Conservation (phyloP, 495 filamentous ascomycete species). For the Aspergillus cavernicola region DNA sequence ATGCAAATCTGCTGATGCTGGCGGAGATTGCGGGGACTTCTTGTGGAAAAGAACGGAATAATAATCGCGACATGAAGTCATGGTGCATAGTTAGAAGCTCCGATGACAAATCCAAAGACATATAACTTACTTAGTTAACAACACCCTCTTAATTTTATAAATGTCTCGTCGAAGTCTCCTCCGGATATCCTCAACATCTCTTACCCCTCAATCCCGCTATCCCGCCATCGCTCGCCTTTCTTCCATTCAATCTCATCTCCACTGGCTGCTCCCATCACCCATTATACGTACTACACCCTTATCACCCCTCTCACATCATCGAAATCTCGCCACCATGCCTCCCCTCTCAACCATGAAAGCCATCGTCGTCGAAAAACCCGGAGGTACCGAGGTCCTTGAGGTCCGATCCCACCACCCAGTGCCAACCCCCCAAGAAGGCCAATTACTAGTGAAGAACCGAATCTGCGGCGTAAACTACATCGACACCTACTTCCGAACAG, state of each 20-base stretch:
- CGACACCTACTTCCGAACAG: slow-evolving; percentile 82
- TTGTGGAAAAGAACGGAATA: neutral
- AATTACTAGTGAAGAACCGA: slow-evolving; percentile 83
- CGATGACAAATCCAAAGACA: neutral
- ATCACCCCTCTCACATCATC: slow-evolving; percentile 17
- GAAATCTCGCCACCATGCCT: slow-evolving; percentile 32
- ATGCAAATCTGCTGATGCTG: neutral
- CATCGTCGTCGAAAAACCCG: slow-evolving; percentile 68
- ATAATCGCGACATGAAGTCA: neutral
- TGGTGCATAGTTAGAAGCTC: too few relatives aligned
- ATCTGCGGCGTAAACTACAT: slow-evolving; percentile 89
- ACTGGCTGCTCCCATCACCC: neutral
- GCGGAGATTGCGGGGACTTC: too few relatives aligned
- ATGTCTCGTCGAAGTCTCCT: slow-evolving; percentile 1
- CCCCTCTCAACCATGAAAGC: slow-evolving; percentile 70
- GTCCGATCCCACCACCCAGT: slow-evolving; percentile 73
- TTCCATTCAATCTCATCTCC: slow-evolving; percentile 2
- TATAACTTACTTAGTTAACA: too few relatives aligned
- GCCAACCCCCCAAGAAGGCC: slow-evolving; percentile 62
- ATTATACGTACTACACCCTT: neutral
- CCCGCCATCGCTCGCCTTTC: slow-evolving; percentile 11
- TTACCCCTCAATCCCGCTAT: slow-evolving; percentile 5
- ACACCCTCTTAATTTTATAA: neutral
- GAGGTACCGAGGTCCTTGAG: slow-evolving; percentile 74
- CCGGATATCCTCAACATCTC: neutral